A percentile compares a stretch with the other conserved stretches of the same genome.
Conservation (phyloP, 2,329 filamentous ascomycete genomes). For the Aspergillus proliferans region DNA sequence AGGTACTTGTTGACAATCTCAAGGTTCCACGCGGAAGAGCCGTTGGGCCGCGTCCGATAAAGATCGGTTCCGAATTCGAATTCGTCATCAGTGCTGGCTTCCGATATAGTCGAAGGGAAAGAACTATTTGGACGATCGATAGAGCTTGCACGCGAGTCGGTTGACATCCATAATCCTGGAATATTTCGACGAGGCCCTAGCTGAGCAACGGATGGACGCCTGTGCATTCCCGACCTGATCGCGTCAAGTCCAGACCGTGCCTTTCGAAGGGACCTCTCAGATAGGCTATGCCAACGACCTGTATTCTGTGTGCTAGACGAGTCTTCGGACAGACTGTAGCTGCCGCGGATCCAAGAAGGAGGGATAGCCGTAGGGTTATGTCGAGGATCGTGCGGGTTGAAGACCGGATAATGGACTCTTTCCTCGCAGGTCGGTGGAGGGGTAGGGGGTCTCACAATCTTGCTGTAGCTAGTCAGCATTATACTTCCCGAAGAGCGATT, state of each 20-base stretch:
- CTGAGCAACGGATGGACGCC: constrained; percentile 8
- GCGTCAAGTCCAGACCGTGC: constrained; percentile 26
- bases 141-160: constrained; percentile 16
- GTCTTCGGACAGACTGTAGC: constrained; percentile 8
- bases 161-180: constrained; percentile 8
- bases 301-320: constrained; percentile 12
- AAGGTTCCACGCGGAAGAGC: constrained; percentile 5
- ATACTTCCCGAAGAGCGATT: not conserved
- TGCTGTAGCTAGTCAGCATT: constrained; percentile 1
- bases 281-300: constrained; percentile 19
- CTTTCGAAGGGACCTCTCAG: constrained; percentile 25
- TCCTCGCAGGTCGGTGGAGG: constrained; percentile 24
- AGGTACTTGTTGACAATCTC: constrained; percentile 6
- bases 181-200: not conserved
- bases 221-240: constrained; percentile 21
- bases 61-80: constrained; percentile 21
- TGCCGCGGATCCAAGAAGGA: constrained; percentile 7
- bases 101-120: constrained; percentile 19
- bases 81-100: constrained; percentile 25
- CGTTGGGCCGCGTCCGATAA: constrained; percentile 18
- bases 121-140: constrained; percentile 6
- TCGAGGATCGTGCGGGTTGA: constrained; percentile 28
- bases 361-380: constrained; percentile 24
- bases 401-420: constrained; percentile 30
- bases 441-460: constrained; percentile 6